Percentiles rank a stretch among this genome's conserved stretches.
Conservation (phyloP, 2,329 filamentous ascomycete genomes). For the Colletotrichum tropicicola region DNA sequence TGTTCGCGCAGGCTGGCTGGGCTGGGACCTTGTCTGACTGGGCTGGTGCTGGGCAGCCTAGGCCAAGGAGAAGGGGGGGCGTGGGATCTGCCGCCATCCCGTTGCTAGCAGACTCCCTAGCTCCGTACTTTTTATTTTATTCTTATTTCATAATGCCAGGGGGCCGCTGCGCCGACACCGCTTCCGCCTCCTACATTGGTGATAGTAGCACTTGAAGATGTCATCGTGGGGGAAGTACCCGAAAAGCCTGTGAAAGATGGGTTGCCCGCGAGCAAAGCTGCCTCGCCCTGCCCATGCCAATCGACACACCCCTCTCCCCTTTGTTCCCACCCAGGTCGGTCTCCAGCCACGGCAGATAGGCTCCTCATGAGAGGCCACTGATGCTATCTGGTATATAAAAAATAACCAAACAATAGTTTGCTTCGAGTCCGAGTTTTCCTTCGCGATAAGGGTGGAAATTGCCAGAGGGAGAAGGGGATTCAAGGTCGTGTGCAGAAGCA, state of each 20-base stretch:
- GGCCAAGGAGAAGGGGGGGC: too few relatives aligned
- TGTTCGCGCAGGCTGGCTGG: background rate
- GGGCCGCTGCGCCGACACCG: background rate
- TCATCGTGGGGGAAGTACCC: background rate
- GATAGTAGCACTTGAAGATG: conserved; percentile 17
- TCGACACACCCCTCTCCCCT: conserved; percentile 10
- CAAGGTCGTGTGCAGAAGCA: background rate
- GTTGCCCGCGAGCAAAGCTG: background rate
- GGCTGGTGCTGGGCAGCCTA: background rate
- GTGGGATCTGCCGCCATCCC: conserved; percentile 21
- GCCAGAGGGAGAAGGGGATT: background rate
- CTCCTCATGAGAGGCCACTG: background rate
- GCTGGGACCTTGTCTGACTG: background rate
- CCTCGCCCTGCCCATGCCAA: conserved; percentile 21
- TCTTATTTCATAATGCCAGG: background rate
- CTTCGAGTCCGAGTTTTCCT: too few relatives aligned
- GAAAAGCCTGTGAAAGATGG: background rate
- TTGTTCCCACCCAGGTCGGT: background rate
- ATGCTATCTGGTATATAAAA: background rate
- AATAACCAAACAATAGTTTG: too few relatives aligned
- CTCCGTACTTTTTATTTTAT: background rate
- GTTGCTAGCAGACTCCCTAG: conserved; percentile 23
- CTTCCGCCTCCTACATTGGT: conserved; percentile 15
- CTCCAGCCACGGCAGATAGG: background rate
- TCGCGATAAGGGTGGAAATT: too few relatives aligned